Conservation (phyloP, 495 filamentous ascomycete genomes). For the Aspergillus haitiensis region DNA sequence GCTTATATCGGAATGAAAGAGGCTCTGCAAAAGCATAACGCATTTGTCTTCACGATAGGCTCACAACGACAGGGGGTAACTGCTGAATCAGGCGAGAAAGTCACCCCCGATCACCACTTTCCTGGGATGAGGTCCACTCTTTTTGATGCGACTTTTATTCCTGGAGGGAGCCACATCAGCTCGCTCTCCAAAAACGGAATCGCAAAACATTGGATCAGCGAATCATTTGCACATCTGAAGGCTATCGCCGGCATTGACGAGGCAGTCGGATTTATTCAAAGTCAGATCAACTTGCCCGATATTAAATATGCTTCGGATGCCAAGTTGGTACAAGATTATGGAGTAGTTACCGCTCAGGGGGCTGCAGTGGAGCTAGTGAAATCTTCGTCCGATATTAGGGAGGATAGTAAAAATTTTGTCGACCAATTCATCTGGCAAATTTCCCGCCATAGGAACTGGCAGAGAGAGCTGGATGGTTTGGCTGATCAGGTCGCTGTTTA, state of each 20-base stretch:
- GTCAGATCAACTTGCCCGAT: conserved; percentile 50
- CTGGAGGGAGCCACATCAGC: conserved; percentile 65
- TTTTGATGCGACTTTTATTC: conserved; percentile 82
- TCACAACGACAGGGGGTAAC: conserved; percentile 45
- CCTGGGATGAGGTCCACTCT: conserved; percentile 81
- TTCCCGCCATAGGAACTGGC: conserved; percentile 67
- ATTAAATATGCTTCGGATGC: conserved; percentile 54
- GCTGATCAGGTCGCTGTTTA: conserved; percentile 38
- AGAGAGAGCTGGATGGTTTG: conserved; percentile 71
- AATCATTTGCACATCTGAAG: conserved; percentile 81
- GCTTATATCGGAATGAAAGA: conserved; percentile 60
- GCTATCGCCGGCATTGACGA: conserved; percentile 73
- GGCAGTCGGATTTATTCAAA: conserved; percentile 62
- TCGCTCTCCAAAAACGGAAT: conserved; percentile 70
- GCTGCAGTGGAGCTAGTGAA: conserved; percentile 52
- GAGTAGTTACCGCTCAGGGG: conserved; percentile 39
- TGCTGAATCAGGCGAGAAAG: conserved; percentile 40
- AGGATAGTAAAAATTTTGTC: conserved; percentile 60
- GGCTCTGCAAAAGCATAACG: conserved; percentile 56
- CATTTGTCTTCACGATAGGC: conserved; percentile 66
- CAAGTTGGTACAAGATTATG: conserved; percentile 57
- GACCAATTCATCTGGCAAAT: conserved; percentile 67
- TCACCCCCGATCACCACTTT: conserved; percentile 76
- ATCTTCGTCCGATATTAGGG: conserved; percentile 28
- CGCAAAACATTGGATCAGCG: conserved; percentile 79